These are phyloP conservation scores for Botrytis porri DNA, from an alignment of 2,329 filamentous ascomycete species.

Conservation along the genomic window DNA sequence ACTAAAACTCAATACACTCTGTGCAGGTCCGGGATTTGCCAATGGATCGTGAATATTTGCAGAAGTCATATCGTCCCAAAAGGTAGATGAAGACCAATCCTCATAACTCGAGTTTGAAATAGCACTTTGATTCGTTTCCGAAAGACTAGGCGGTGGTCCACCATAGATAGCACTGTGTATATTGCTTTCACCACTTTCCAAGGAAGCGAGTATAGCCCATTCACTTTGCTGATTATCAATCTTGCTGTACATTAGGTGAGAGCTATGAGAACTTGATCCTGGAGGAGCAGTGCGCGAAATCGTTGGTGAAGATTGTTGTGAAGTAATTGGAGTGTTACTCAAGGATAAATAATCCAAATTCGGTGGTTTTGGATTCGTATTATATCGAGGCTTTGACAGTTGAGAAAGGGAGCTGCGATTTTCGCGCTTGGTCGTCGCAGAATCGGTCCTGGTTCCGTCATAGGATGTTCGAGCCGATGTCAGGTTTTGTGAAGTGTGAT, in stretches of 20 bases:
- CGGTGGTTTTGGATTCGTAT: constrained; percentile 36
- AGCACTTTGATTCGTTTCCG: constrained; percentile 20
- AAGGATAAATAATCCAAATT: constrained; percentile 61
- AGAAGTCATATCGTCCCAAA: constrained; percentile 46
- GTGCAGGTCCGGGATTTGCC: constrained; percentile 39
- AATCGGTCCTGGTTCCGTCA: constrained; percentile 30
- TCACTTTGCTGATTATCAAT: constrained; percentile 51
- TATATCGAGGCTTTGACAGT: constrained; percentile 24
- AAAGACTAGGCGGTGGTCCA: constrained; percentile 47
- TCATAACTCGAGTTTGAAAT: constrained; percentile 29
- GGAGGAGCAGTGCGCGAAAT: constrained; percentile 34
- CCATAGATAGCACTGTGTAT: constrained; percentile 84
- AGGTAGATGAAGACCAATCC: constrained; percentile 53
- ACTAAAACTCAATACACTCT: constrained; percentile 57
- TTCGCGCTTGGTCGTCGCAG: constrained; percentile 42
- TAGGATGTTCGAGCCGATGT: constrained; percentile 25
- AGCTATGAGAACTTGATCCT: neutral
- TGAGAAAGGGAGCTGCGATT: constrained; percentile 38
- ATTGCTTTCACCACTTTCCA: constrained; percentile 77
- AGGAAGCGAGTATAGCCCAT: constrained; percentile 75
- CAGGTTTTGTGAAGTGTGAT: constrained; percentile 25
- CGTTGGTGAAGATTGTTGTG: constrained; percentile 49
- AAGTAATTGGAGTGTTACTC: constrained; percentile 46
- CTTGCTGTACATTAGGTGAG: constrained; percentile 33
- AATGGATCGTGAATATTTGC: constrained; percentile 41